A percentile compares a stretch with the other conserved stretches of the same genome.
Conservation (phyloP, 1,284 basidiomycete species). For the Malassezia obtusa region DNA sequence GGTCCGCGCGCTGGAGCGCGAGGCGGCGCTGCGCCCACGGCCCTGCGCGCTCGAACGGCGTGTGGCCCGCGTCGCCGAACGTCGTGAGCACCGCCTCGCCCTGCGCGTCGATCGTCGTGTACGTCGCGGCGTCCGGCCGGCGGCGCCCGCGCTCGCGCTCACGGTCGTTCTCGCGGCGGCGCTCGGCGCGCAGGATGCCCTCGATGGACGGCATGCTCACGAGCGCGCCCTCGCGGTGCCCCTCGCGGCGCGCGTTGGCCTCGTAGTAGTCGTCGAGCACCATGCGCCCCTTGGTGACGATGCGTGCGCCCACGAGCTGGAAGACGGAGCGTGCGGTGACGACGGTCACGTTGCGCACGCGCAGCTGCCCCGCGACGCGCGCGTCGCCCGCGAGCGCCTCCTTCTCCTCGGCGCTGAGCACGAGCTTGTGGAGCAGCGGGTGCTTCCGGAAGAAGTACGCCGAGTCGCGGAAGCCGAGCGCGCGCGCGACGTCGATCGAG, state of each 20-base stretch:
- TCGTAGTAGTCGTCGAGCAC: constrained; percentile 93
- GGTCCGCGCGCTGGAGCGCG: constrained; percentile 29
- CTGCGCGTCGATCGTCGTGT: constrained; percentile 33
- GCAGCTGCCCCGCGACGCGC: constrained; percentile 75
- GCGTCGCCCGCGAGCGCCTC: constrained; percentile 79
- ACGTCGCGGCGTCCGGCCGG: constrained; percentile 30
- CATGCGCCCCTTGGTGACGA: constrained; percentile 75
- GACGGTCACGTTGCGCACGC: constrained; percentile 82
- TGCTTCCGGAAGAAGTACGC: constrained; percentile 92
- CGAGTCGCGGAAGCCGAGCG: constrained; percentile 89
- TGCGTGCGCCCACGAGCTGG: constrained; percentile 85
- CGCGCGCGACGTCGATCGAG: constrained; percentile 89
- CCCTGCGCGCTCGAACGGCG: constrained; percentile 38
- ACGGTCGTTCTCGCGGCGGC: constrained; percentile 29
- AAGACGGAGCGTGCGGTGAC: constrained; percentile 84
- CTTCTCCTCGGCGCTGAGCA: constrained; percentile 57
- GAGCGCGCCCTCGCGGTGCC: constrained; percentile 41
- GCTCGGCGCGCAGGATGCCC: constrained; percentile 23
- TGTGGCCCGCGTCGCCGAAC: constrained; percentile 40
- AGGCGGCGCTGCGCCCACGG: constrained; percentile 27
- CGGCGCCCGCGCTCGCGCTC: constrained; percentile 29
- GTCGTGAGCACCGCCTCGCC: constrained; percentile 35
- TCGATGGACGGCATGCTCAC: constrained; percentile 31
- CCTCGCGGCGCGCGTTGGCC: constrained; percentile 58
- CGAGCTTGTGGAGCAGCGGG: constrained; percentile 76